These are phyloP conservation scores for Lachnellula hyalina DNA, from an alignment of 2,329 filamentous ascomycete genomes.

Conservation along the genomic window DNA sequence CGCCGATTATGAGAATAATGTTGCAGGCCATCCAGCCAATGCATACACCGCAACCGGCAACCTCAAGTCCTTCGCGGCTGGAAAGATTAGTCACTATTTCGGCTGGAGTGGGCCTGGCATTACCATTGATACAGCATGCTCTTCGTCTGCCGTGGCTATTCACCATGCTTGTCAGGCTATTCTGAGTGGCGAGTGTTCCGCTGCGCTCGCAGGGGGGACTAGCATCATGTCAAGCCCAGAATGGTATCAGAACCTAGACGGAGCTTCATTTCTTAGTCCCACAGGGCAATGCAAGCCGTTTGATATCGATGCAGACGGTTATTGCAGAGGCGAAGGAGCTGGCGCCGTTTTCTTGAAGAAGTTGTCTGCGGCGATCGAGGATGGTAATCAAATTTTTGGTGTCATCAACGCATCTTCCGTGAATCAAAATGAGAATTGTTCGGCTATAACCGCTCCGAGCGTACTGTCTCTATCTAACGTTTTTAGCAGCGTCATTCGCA, in stretches of 20 bases:
- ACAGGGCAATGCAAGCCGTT: neutral
- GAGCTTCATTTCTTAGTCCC: neutral
- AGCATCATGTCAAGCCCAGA: slow-evolving; percentile 1
- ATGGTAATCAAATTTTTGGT: neutral
- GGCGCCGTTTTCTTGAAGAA: neutral
- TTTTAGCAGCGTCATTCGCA: neutral
- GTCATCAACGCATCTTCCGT: neutral
- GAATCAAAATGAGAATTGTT: neutral
- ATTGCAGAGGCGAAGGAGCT: neutral
- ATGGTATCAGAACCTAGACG: neutral
- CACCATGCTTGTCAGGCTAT: slow-evolving; percentile 47
- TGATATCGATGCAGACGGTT: neutral
- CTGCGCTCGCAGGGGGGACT: slow-evolving; percentile 21
- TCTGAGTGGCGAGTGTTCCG: slow-evolving; percentile 33
- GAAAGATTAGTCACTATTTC: slow-evolving; percentile 4
- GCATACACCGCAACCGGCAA: slow-evolving; percentile 7
- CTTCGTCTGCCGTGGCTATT: slow-evolving; percentile 47
- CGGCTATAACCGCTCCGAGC: neutral
- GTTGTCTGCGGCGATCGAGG: neutral
- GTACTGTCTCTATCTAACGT: neutral
- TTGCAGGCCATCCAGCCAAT: neutral
- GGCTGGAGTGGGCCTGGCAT: slow-evolving; percentile 54
- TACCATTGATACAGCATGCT: slow-evolving; percentile 56
- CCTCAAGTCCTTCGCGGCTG: slow-evolving; percentile 1
- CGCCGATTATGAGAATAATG: slow-evolving; percentile 5